Evolutionary conservation across 208 protist genomes (phyloP), one percentile per base, ranked within the genome.

Genomic region (Plasmodiophora brassicae): DNA sequence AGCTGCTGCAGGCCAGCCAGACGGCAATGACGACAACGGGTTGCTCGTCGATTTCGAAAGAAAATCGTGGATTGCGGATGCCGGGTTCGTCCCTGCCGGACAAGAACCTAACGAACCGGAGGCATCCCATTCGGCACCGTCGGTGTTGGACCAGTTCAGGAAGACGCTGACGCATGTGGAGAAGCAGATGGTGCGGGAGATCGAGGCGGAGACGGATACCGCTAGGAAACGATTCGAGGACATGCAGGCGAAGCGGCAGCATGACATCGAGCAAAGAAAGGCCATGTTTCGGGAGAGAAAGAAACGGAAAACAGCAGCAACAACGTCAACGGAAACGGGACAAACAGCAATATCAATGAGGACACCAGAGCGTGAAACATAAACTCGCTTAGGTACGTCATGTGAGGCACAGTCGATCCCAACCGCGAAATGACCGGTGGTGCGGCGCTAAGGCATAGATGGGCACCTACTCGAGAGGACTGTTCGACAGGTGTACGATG

Each of bases 111-210:
- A 78, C 65, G 5, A 78, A 78, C 32, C 5, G 32, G 65, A 78
- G n/a, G n/a, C n/a, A n/a, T n/a, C n/a, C n/a, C n/a, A n/a, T n/a
- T n/a, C n/a, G n/a, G n/a, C n/a, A n/a, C n/a, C n/a, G n/a, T n/a
- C n/a, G n/a, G 14, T 78, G 5, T 38, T 78, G n/a, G n/a, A 78
- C 65, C 5, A 32, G n/a, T 78, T 36, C n/a, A n/a, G 65, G n/a
- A 78, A 78, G 65, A 78, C 65, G 65, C 65, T 78, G n/a, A 78
- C 65, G 14, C 65, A 78, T 78, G 65, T 78, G 5, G 65, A 78
- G 65, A 78, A 78, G 65, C 65, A 78, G n/a, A 78, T 78, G 65
- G 65, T 78, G n/a, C 32, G 41, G 41, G 65, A 78, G n/a, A 38
- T 78, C 5, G 65, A 78, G 65, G 65, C 65, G n/a, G 65, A 78